These are phyloP conservation scores for Mucor indicus DNA, from an alignment of 371 early-diverging fungal species.

Conservation along the genomic window DNA sequence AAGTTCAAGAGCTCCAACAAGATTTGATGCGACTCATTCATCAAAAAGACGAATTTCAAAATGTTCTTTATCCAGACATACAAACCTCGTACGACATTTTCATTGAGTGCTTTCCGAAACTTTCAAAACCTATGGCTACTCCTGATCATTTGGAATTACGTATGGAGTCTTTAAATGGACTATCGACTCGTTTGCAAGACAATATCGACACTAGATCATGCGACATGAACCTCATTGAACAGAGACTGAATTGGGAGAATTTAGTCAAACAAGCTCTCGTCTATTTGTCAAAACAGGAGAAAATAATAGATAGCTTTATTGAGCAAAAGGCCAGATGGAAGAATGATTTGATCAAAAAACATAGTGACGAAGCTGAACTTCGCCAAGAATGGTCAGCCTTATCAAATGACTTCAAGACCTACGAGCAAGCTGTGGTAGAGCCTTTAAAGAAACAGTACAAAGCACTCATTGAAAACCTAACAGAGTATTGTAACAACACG, in stretches of 20 bases:
- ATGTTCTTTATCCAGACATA: constrained; percentile 19
- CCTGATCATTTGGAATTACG: constrained; percentile 44
- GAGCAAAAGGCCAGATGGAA: constrained; percentile 42
- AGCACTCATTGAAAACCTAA: constrained; percentile 5
- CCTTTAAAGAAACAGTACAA: constrained; percentile 20
- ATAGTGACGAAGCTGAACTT: constrained; percentile 10
- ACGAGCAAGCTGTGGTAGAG: constrained; percentile 9
- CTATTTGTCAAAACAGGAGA: constrained; percentile 14
- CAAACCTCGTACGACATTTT: constrained; percentile 34
- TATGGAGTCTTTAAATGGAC: constrained; percentile 33
- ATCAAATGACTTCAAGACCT: constrained; percentile 8
- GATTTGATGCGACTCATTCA: constrained; percentile 19
- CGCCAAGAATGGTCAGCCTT: constrained; percentile 16
- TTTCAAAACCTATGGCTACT: constrained; percentile 35
- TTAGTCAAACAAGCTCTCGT: constrained; percentile 18
- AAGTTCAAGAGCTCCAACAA: constrained; percentile 19
- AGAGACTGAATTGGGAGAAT: constrained; percentile 23
- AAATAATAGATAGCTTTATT: constrained; percentile 24
- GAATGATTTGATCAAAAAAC: background rate
- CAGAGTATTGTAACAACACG: constrained; percentile 7
- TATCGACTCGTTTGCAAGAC: constrained; percentile 27
- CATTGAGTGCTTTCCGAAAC: constrained; percentile 29
- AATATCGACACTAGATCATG: constrained; percentile 17
- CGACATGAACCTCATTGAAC: constrained; percentile 29
- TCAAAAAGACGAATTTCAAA: constrained; percentile 23